Evolutionary conservation across 176 grass and related monocot species (phyloP), one percentile per base, ranked within the genome.

Genomic region (Aegilops bicornis): DNA sequence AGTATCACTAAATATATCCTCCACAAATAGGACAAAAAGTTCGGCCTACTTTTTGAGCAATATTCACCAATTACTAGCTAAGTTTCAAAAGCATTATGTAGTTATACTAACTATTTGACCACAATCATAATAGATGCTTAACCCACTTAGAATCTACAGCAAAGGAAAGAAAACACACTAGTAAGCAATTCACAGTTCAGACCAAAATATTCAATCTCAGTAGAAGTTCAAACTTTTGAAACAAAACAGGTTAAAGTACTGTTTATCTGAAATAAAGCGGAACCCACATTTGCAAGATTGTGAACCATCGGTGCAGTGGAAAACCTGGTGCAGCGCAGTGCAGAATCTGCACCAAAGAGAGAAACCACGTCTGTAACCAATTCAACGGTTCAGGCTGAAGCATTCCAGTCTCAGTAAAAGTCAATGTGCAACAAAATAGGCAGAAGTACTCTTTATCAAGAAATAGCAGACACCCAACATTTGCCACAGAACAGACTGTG

Each of bases 401-500:
- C 25, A 47, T 22, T 84, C 80, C 36, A 63, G 48, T 81, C 77
- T 75, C 79, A 56, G 15, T 9, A 83, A 47, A 12, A 36, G 31
- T 61, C 69, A 22, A 69, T 29, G 75, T 88, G 82, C 37, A 75
- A 59, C 60, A 86, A 20, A 82, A 79, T 35, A 62, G 37, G 16
- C 39, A 4, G 10, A 70, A 76, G 50, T 74, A 79, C 77, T 79
- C 16, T 36, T 58, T 64, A 63, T 54, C 62, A 42, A 78, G 16
- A 76, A 81, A 79, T 45, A 92, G 32, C 42, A 83, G 65, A 56
- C 31, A 69, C 30, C 61, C 4, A 59, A 13, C 32, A 88, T 59
- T 77, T 81, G 23, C 52, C 52, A 20, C 66, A 79, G 52, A 81
- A 67, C 32, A 87, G 8, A 72, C 59, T 83, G 85, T 22, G 52